Conservation (phyloP, 176 grass and related monocot species). For the Phoenix roebelenii region DNA sequence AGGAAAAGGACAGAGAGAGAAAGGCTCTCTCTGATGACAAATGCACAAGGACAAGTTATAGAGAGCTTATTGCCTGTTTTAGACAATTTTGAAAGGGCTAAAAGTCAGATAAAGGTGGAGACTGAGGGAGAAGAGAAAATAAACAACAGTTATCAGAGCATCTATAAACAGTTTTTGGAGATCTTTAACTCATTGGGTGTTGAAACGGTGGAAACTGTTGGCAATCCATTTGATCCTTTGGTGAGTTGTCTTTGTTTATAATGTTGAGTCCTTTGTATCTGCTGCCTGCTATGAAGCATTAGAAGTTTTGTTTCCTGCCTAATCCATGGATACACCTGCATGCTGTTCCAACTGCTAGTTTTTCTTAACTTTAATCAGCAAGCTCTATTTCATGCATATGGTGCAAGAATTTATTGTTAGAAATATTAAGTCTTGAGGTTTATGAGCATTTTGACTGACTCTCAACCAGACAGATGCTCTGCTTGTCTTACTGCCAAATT, state of each 20-base stretch:
- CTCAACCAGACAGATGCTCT: too few relatives aligned
- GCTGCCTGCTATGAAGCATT: not conserved
- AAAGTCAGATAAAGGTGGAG: constrained; percentile 89
- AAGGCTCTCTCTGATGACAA: constrained; percentile 78
- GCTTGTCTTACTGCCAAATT: too few relatives aligned
- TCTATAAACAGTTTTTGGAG: constrained; percentile 92
- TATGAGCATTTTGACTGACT: too few relatives aligned
- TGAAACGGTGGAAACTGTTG: constrained; percentile 68
- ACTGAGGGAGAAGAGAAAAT: constrained; percentile 74
- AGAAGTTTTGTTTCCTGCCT: not conserved
- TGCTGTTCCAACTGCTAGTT: not conserved
- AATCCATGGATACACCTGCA: not conserved
- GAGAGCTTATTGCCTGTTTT: constrained; percentile 89
- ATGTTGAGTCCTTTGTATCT: not conserved
- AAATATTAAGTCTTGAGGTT: too few relatives aligned
- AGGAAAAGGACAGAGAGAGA: constrained; percentile 90
- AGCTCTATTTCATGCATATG: too few relatives aligned
- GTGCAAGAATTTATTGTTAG: too few relatives aligned
- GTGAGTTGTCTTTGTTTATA: constrained; percentile 30
- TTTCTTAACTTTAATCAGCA: too few relatives aligned
- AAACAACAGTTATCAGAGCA: constrained; percentile 88
- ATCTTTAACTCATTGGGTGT: constrained; percentile 70
- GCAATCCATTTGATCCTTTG: constrained; percentile 84
- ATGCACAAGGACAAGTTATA: constrained; percentile 85
- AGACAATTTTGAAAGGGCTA: constrained; percentile 97